Evolutionary conservation across 306 rosid species (phyloP).

Genomic region (Pterocarpus santalinus): DNA sequence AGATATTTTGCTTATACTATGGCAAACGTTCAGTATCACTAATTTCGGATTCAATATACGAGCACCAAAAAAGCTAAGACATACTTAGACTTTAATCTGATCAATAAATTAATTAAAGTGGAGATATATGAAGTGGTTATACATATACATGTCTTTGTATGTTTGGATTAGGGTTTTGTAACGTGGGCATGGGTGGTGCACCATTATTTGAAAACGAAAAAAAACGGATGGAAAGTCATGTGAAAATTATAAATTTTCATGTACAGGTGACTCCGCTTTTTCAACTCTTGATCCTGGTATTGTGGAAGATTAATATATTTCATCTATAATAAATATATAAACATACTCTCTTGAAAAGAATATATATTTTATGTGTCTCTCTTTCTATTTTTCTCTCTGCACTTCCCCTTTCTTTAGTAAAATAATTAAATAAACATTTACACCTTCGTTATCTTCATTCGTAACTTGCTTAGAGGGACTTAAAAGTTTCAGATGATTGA

Average conservation of each 20-base stretch:
- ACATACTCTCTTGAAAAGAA: conserved; percentile 9
- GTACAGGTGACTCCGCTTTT: conserved; percentile 35
- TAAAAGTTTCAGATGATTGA: conserved; percentile 22
- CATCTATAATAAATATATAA: conserved; percentile 2
- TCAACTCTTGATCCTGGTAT: conserved; percentile 44
- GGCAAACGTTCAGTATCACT: neutral
- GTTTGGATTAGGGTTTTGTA: neutral
- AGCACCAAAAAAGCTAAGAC: neutral
- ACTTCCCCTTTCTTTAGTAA: conserved; percentile 25
- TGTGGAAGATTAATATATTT: conserved; percentile 44
- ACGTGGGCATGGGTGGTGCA: neutral
- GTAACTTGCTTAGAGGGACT: conserved; percentile 40
- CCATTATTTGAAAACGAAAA: neutral
- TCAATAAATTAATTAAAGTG: neutral
- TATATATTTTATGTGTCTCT: conserved; percentile 8
- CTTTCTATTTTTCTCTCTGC: neutral
- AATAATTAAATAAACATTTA: conserved; percentile 2
- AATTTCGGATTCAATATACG: neutral
- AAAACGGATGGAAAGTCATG: neutral
- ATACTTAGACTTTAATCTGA: neutral
- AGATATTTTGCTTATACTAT: no score
- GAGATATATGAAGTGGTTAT: neutral
- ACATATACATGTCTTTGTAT: neutral
- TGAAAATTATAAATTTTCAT: conserved; percentile 11
- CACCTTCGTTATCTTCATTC: conserved; percentile 36